Evolutionary conservation across 495 filamentous ascomycete genomes (phyloP).

Genomic region (Aspergillus steynii): DNA sequence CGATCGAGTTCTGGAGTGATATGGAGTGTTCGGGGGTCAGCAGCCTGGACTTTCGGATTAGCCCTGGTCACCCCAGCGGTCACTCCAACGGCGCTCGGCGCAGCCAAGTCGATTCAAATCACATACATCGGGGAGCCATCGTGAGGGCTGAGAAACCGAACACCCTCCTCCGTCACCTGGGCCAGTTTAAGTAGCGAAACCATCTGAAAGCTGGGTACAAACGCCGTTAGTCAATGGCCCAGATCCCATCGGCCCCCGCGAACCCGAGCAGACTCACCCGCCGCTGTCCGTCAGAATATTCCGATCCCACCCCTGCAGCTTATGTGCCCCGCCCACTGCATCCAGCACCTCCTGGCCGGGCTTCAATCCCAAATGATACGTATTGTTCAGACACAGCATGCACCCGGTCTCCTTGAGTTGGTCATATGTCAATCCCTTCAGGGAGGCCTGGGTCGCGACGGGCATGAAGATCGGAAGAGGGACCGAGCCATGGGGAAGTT

Average conservation of each 20-base stretch:
- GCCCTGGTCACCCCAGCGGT: neutral
- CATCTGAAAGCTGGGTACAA: constrained; percentile 83
- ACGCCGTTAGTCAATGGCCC: neutral
- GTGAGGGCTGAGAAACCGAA: constrained; percentile 90
- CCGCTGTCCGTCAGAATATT: constrained; percentile 97
- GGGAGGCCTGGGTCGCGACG: constrained; percentile 93
- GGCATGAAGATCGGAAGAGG: constrained; percentile 96
- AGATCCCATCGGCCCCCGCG: neutral
- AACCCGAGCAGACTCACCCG: constrained; percentile 63
- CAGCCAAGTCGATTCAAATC: neutral
- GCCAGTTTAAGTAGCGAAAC: constrained; percentile 94
- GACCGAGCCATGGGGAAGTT: constrained; percentile 88
- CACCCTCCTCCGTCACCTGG: constrained; percentile 91
- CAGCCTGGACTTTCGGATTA: constrained; percentile 48
- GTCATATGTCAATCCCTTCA: constrained; percentile 92
- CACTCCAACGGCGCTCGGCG: neutral
- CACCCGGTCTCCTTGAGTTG: constrained; percentile 88
- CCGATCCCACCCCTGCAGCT: constrained; percentile 89
- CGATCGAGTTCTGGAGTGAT: constrained; percentile 92
- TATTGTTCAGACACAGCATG: constrained; percentile 92
- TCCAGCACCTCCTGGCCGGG: constrained; percentile 88
- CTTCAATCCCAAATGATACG: constrained; percentile 93
- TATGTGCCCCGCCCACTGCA: constrained; percentile 86
- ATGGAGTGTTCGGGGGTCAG: constrained; percentile 98
- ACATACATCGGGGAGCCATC: constrained; percentile 88